Conservation (phyloP, 73 alveolate genomes). For the Paramecium biaurelia region DNA sequence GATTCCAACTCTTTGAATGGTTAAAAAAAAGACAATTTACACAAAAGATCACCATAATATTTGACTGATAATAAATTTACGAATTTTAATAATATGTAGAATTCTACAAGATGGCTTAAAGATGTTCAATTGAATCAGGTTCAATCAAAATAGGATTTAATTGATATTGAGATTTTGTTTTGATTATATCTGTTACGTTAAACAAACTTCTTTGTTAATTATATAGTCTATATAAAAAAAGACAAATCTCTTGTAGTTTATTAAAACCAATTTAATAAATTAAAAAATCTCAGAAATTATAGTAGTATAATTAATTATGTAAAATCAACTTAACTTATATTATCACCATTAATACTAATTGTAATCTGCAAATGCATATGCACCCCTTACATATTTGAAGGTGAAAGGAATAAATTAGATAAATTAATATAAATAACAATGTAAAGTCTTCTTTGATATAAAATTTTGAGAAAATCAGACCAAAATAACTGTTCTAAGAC, state of each 20-base stretch:
- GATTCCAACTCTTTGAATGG: background rate
- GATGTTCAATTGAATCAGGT: background rate
- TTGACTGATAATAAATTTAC: background rate
- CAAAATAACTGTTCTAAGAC: conserved; percentile 66
- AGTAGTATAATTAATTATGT: too few relatives aligned
- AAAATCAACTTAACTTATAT: too few relatives aligned
- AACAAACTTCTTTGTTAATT: background rate
- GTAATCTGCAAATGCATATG: too few relatives aligned
- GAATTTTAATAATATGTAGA: background rate
- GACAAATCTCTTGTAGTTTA: too few relatives aligned
- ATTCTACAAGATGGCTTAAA: background rate
- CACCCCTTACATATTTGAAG: background rate
- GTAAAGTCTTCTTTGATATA: conserved; percentile 60
- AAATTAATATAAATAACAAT: background rate
- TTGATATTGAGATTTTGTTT: background rate
- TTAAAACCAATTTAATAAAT: too few relatives aligned
- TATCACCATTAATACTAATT: too few relatives aligned
- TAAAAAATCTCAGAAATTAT: background rate
- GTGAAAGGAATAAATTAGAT: background rate
- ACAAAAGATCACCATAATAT: background rate
- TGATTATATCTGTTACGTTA: background rate
- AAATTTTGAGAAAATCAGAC: conserved; percentile 67
- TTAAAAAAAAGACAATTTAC: background rate
- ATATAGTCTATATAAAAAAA: too few relatives aligned
- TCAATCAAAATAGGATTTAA: background rate